These are phyloP conservation scores for Vaucheria bursata DNA, from an alignment of 352 stramenopile species.

Conservation along the genomic window DNA sequence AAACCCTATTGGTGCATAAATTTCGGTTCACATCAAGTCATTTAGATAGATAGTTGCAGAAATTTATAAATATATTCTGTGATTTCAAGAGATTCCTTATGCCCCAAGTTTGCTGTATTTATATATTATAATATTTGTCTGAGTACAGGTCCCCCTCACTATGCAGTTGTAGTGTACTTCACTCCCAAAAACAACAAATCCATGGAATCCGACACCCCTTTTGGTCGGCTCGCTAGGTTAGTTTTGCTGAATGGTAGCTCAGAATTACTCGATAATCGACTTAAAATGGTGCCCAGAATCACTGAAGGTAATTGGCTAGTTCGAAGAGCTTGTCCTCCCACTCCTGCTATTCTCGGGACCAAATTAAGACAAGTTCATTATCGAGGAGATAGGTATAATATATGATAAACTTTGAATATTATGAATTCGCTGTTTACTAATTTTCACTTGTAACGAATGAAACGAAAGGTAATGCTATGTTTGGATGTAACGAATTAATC, in stretches of 20 bases:
- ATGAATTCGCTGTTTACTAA: no score
- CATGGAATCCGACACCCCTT: constrained; percentile 57
- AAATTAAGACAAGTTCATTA: constrained; percentile 81
- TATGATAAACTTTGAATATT: constrained; percentile 92
- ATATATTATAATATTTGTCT: no score
- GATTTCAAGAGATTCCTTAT: no score
- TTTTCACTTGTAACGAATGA: no score
- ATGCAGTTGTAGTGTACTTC: constrained; percentile 60
- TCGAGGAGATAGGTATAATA: constrained; percentile 80
- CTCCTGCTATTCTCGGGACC: constrained; percentile 88
- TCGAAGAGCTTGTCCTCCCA: constrained; percentile 82
- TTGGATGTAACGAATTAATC: no score
- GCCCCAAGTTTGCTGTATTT: no score
- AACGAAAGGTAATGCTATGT: no score
- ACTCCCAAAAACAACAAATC: constrained; percentile 54
- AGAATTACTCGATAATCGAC: constrained; percentile 84
- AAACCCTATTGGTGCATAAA: no score
- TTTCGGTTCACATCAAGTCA: no score
- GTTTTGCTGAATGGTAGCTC: constrained; percentile 84
- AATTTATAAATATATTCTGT: no score
- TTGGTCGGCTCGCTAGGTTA: constrained; percentile 71
- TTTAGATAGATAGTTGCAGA: no score
- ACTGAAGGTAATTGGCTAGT: constrained; percentile 94
- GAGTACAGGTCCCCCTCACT: constrained; percentile 39
- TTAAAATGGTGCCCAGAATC: constrained; percentile 93